These are phyloP conservation scores for Linnemannia zychae DNA, from an alignment of 192 early-diverging fungal species.

Conservation along the genomic window DNA sequence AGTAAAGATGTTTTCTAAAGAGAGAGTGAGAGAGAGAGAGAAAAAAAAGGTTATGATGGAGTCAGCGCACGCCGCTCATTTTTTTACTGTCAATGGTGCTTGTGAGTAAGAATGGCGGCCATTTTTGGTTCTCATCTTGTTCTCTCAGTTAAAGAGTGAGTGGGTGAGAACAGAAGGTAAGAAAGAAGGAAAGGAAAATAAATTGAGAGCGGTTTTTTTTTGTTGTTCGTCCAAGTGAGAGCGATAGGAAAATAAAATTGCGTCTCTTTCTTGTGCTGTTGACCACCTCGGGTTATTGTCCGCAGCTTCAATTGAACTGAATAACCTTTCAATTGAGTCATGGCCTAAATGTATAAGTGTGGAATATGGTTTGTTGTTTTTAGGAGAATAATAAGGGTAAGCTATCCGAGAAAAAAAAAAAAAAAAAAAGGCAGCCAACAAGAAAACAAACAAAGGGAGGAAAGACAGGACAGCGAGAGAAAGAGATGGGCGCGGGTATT, in stretches of 20 bases:
- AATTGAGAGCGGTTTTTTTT: not conserved
- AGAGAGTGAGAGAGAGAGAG: too few relatives aligned
- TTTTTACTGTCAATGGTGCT: not conserved
- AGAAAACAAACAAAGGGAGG: not conserved
- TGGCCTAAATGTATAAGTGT: not conserved
- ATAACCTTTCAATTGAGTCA: not conserved
- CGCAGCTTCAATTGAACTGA: not conserved
- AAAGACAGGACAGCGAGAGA: not conserved
- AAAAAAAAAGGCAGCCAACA: not conserved
- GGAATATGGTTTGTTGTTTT: not conserved
- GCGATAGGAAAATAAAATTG: conserved; percentile 31
- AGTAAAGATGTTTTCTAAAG: too few relatives aligned
- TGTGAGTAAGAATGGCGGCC: not conserved
- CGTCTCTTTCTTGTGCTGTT: not conserved
- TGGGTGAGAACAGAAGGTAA: not conserved
- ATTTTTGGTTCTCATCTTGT: conserved; percentile 2
- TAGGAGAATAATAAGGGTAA: conserved; percentile 10
- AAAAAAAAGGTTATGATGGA: not conserved
- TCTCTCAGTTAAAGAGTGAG: not conserved
- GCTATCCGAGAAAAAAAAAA: conserved; percentile 14
- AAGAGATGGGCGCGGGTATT: conserved; percentile 9
- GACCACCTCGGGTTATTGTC: not conserved
- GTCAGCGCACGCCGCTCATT: not conserved
- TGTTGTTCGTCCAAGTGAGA: not conserved
- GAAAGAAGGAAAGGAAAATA: not conserved